phyloP scores from a whole-genome alignment of 2,329 filamentous ascomycete species.

The Delphinella strobiligena region DNA sequence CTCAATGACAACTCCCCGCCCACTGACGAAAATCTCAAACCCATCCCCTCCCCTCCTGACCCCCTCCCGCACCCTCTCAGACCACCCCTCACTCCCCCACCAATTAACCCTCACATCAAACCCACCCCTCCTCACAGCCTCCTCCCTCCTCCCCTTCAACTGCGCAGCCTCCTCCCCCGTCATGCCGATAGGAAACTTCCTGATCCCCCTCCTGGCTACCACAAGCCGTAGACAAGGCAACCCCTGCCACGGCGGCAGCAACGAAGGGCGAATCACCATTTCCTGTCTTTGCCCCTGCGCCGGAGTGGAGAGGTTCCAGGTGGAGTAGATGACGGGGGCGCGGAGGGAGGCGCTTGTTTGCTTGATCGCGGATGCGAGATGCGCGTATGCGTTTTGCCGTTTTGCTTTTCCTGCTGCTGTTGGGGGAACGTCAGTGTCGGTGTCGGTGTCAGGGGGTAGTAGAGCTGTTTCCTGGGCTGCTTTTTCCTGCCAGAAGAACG shows the following conservation, averaged over 20 bases:
- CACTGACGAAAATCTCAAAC: too few relatives aligned
- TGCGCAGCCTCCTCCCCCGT: conserved; percentile 25
- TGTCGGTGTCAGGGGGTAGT: conserved; percentile 4
- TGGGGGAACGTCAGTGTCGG: too few relatives aligned
- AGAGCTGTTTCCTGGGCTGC: conserved; percentile 24
- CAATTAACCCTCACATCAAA: conserved; percentile 22
- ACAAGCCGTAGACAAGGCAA: conserved; percentile 21
- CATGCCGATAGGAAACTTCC: conserved; percentile 25
- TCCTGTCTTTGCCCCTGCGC: too few relatives aligned
- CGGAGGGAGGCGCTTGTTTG: conserved; percentile 11
- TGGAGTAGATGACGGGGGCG: conserved; percentile 17
- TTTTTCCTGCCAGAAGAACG: conserved; percentile 44
- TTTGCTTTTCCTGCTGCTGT: conserved; percentile 10
- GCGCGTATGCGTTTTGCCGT: neutral
- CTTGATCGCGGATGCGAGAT: conserved; percentile 14
- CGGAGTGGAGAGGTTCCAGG: conserved; percentile 10
- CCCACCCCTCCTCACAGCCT: conserved; percentile 22
- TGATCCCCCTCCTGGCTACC: conserved; percentile 21
- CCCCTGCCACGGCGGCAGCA: conserved; percentile 21
- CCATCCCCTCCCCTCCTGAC: conserved; percentile 11
- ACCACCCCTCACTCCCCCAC: conserved; percentile 15
- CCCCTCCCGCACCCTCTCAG: conserved; percentile 10
- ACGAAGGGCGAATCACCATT: conserved; percentile 12
- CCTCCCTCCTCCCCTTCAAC: conserved; percentile 23
- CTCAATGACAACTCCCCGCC: too few relatives aligned